These are phyloP conservation scores for Mangifera indica DNA, from an alignment of 345 rosid species.

Conservation along the genomic window DNA sequence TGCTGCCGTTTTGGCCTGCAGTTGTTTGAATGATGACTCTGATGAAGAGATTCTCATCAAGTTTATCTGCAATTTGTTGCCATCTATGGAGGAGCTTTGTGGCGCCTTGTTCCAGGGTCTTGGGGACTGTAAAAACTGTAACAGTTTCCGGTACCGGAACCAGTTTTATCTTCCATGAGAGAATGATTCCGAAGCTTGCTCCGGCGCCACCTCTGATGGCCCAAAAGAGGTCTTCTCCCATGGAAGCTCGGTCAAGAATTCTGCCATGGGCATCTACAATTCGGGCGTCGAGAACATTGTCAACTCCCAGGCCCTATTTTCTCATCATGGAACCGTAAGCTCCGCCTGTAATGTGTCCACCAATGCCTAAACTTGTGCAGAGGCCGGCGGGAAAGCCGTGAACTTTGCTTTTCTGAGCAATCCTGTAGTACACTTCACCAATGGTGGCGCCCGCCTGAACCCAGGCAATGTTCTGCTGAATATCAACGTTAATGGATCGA, in stretches of 20 bases:
- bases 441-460: constrained; percentile 39
- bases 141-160: constrained; percentile 22
- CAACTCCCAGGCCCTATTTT: constrained; percentile 27
- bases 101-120: constrained; percentile 21
- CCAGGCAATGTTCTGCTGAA: constrained; percentile 32
- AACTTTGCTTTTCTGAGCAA: constrained; percentile 20
- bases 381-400: constrained; percentile 39
- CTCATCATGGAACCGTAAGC: constrained; percentile 29
- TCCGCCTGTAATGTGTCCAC: constrained; percentile 28
- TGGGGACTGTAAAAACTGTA: constrained; percentile 22
- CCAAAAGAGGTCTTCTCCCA: constrained; percentile 33
- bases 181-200: constrained; percentile 24
- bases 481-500: constrained; percentile 27
- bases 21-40: constrained; percentile 11
- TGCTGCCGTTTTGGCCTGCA: background rate
- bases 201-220: constrained; percentile 30
- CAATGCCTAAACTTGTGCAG: constrained; percentile 34
- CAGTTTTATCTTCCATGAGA: constrained; percentile 24
- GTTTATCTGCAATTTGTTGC: constrained; percentile 21
- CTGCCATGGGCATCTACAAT: constrained; percentile 21
- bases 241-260: constrained; percentile 19
- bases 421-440: constrained; percentile 39
- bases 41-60: background rate
- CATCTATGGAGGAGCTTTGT: constrained; percentile 10
- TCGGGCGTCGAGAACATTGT: constrained; percentile 25